Conservation (phyloP, 2,329 filamentous ascomycete genomes). For the Fusarium oligoseptatum region DNA sequence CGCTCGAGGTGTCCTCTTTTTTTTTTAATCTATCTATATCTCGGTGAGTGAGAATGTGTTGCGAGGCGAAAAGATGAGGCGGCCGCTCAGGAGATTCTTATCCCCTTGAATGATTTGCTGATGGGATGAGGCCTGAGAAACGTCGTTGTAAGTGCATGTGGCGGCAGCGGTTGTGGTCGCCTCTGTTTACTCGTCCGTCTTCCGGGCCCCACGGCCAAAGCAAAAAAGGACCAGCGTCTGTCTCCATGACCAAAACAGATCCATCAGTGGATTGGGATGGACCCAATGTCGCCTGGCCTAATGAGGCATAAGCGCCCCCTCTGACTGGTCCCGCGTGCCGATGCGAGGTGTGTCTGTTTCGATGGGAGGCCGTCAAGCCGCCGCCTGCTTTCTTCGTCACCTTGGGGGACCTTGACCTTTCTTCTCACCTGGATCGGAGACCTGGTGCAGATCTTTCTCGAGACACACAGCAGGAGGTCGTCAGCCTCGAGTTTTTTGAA, state of each 20-base stretch:
- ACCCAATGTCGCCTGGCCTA: constrained; percentile 19
- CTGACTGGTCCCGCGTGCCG: constrained; percentile 13
- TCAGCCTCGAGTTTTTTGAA: background rate
- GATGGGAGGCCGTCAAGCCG: constrained; percentile 1
- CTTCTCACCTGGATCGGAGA: background rate
- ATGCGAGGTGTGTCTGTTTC: background rate
- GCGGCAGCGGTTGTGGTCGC: background rate
- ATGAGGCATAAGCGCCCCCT: constrained; percentile 17
- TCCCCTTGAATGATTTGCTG: background rate
- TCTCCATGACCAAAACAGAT: constrained; percentile 19
- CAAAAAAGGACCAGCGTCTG: background rate
- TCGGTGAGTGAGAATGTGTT: background rate
- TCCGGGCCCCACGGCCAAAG: constrained; percentile 4
- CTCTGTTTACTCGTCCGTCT: background rate
- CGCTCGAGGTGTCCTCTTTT: background rate
- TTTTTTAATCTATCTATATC: background rate
- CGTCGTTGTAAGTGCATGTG: constrained; percentile 9
- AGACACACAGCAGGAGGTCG: background rate
- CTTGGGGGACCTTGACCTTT: background rate
- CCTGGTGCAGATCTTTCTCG: background rate
- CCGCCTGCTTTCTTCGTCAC: background rate
- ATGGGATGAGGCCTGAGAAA: background rate
- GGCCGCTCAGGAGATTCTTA: constrained; percentile 12
- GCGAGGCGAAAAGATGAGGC: background rate
- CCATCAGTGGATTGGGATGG: background rate